Evolutionary conservation across 345 rosid genomes (phyloP).

Genomic region (Brassica rapa): DNA sequence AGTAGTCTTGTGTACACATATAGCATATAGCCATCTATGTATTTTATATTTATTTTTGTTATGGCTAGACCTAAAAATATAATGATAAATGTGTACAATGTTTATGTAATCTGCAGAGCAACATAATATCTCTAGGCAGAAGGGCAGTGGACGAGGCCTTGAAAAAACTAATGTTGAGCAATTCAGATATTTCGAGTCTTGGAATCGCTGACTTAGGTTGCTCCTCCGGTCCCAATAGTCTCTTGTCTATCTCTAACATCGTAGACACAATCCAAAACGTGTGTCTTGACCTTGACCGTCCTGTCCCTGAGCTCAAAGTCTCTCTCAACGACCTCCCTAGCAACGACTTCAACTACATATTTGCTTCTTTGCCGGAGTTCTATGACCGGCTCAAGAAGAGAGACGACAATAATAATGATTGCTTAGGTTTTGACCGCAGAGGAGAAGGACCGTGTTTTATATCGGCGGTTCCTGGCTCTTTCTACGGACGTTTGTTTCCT

Average conservation of each 20-base stretch:
- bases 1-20: not conserved
- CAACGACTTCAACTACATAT: conserved; percentile 71
- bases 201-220: conserved; percentile 88
- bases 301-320: conserved; percentile 52
- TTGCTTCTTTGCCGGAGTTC: conserved; percentile 56
- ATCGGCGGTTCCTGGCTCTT: conserved; percentile 64
- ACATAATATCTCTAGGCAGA: conserved; percentile 52
- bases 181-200: conserved; percentile 38
- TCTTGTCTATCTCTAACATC: conserved; percentile 50
- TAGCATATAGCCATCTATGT: not conserved
- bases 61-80: not conserved
- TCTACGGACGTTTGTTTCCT: conserved; percentile 75
- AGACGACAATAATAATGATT: conserved; percentile 6
- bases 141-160: conserved; percentile 56
- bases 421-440: conserved; percentile 39
- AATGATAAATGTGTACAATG: not conserved
- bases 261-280: conserved; percentile 44
- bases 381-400: conserved; percentile 38
- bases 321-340: conserved; percentile 68
- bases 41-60: not conserved
- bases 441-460: conserved; percentile 50
- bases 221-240: conserved; percentile 71
- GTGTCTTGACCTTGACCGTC: conserved; percentile 35
- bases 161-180: conserved; percentile 34
- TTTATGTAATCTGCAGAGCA: conserved; percentile 43